phyloP scores from a whole-genome alignment of 768 basidiomycete genomes.

The Arthromyces matolae region DNA sequence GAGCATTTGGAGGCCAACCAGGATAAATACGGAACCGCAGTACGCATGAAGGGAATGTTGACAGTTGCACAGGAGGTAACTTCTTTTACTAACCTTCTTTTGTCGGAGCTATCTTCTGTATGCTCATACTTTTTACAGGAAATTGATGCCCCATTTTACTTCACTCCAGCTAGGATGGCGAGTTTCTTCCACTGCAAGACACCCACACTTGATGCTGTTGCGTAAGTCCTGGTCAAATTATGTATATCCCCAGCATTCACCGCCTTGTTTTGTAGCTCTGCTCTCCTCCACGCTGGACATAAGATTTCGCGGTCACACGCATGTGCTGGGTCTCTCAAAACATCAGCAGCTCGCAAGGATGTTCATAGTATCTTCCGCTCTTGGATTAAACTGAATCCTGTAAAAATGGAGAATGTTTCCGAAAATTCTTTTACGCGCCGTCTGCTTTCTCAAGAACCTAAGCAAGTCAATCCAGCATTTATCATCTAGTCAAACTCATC shows the following conservation, averaged over 20 bases:
- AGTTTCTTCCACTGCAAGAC: constrained; percentile 79
- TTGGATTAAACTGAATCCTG: constrained; percentile 81
- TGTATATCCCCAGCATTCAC: not conserved
- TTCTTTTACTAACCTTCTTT: too few relatives aligned
- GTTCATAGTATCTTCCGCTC: constrained; percentile 81
- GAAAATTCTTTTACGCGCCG: constrained; percentile 64
- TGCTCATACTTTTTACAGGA: constrained; percentile 69
- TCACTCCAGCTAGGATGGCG: constrained; percentile 77
- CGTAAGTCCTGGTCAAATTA: constrained; percentile 44
- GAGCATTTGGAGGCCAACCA: constrained; percentile 62
- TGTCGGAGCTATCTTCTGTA: too few relatives aligned
- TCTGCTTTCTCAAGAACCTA: constrained; percentile 66
- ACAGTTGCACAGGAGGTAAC: constrained; percentile 80
- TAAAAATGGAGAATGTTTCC: constrained; percentile 79
- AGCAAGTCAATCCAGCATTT: constrained; percentile 38
- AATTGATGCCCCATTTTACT: constrained; percentile 76
- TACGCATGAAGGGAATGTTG: constrained; percentile 94
- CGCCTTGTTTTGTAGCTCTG: constrained; percentile 55
- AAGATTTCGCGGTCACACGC: constrained; percentile 90
- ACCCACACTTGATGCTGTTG: constrained; percentile 70
- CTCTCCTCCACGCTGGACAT: constrained; percentile 83
- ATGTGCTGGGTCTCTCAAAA: constrained; percentile 85
- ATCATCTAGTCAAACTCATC: constrained; percentile 1
- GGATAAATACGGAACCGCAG: constrained; percentile 69
- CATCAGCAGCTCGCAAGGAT: constrained; percentile 65